Evolutionary conservation across 2,329 filamentous ascomycete species (phyloP).

Genomic region (Trichoderma semiorbis): DNA sequence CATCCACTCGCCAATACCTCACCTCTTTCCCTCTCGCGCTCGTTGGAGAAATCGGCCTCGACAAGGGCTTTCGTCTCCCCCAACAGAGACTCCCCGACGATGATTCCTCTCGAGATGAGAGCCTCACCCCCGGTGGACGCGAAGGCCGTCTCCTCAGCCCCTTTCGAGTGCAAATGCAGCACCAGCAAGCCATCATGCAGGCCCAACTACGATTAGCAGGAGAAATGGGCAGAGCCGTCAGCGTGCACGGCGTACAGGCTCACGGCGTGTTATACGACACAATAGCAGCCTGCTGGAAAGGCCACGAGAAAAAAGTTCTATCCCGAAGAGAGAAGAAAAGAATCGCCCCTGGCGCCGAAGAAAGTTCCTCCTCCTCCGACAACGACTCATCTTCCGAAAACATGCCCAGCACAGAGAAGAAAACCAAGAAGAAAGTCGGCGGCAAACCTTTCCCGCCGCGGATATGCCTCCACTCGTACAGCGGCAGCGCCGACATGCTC

Average conservation of each 20-base stretch:
- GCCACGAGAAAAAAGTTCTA: slow-evolving; percentile 59
- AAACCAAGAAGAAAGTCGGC: slow-evolving; percentile 1
- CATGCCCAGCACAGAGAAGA: neutral
- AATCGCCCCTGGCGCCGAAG: slow-evolving; percentile 46
- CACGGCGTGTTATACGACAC: slow-evolving; percentile 68
- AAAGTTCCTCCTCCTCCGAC: slow-evolving; percentile 28
- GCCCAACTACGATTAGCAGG: slow-evolving; percentile 71
- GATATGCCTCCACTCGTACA: slow-evolving; percentile 93
- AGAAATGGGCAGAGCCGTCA: slow-evolving; percentile 61
- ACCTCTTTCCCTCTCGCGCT: slow-evolving; percentile 59
- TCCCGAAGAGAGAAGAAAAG: slow-evolving; percentile 57
- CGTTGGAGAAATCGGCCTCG: slow-evolving; percentile 74
- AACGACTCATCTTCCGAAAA: slow-evolving; percentile 28
- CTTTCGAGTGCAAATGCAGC: slow-evolving; percentile 63
- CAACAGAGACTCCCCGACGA: slow-evolving; percentile 46
- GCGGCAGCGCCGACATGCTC: slow-evolving; percentile 69
- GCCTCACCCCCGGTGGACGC: slow-evolving; percentile 64
- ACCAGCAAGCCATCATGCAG: slow-evolving; percentile 64
- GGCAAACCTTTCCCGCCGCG: slow-evolving; percentile 72
- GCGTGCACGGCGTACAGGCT: slow-evolving; percentile 71
- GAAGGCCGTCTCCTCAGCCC: slow-evolving; percentile 66
- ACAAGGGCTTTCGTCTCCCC: slow-evolving; percentile 74
- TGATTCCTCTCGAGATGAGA: slow-evolving; percentile 26
- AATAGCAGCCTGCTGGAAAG: slow-evolving; percentile 65
- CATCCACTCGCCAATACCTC: slow-evolving; percentile 54